Base-by-base conservation (phyloP, 108 stramenopile species). In the Mediolabrus comicus region DNA sequence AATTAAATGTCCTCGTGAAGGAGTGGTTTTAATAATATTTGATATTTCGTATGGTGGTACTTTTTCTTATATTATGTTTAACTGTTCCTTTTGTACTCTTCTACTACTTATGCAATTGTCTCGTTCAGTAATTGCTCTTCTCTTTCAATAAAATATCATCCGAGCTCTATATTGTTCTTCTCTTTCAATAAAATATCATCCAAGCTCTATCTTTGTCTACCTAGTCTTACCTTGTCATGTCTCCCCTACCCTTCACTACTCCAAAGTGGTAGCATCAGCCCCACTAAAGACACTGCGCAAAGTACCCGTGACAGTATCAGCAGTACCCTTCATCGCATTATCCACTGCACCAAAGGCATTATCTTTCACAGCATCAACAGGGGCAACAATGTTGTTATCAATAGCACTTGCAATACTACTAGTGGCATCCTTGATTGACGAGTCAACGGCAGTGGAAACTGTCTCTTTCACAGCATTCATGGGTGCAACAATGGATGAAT, bases 341-440 rank as follows among this genome's bases (percentile, higher is more conserved):
- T 49, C 22, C 46, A 49, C n/a, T 49, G 46, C 46, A 3, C 6
- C 46, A 24, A 49, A 22, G 2, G 46, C 46, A 49, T n/a, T 49
- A 24, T 49, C 46, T 8, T n/a, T n/a, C n/a, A n/a, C 53, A 10
- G 53, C 53, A 55, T 55, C 8, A 25, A 55, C 13, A 10, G 39
- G 39, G 13, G 12, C 13, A 13, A 41, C 39, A 13, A 41, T 41
- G 13, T 41, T 41, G 39, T 10, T 13, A 41, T 41, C 39, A 13
- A 41, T 13, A 12, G 39, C 39, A 41, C 39, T 41, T 10, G 10
- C 13, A 13, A 41, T 41, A 10, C 12, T 12, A 13, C 13, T 13
- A 41, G 29, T 57, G 22, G 35, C 39, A 57, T 35, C 39, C 32
- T 57, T 57, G 30, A 57, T 57, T 43, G 38, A 39, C 39, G 56